These are phyloP conservation scores for Pseudogymnoascus sp. DNA, from an alignment of 2,329 filamentous ascomycete species.

Conservation along the genomic window DNA sequence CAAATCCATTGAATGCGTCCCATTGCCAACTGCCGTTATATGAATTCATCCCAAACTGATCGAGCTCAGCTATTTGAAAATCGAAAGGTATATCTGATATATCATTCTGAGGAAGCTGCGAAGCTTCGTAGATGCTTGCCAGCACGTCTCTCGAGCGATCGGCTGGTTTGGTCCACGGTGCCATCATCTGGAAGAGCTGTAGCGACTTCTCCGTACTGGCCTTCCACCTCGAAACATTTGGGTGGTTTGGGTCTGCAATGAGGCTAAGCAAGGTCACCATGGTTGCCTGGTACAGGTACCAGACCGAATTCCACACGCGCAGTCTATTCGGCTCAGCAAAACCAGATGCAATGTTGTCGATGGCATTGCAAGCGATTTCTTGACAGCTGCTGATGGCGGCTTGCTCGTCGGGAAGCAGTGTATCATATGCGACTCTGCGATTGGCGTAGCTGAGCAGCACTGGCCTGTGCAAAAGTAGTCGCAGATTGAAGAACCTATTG, in stretches of 20 bases:
- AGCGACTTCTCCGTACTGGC: neutral
- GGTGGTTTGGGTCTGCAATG: slow-evolving; percentile 3
- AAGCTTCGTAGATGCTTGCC: neutral
- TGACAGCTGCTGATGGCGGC: slow-evolving; percentile 2
- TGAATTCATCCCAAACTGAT: neutral
- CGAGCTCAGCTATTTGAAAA: slow-evolving; percentile 5
- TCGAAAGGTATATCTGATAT: neutral
- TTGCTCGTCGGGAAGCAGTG: neutral
- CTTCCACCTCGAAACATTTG: neutral
- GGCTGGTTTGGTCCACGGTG: neutral
- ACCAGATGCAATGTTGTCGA: neutral
- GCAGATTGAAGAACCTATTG: slow-evolving; percentile 5
- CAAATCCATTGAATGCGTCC: slow-evolving; percentile 2
- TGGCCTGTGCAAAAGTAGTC: neutral
- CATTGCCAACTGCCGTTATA: neutral
- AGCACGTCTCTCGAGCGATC: neutral
- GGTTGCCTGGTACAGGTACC: neutral
- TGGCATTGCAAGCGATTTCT: slow-evolving; percentile 5
- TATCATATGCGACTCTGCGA: neutral
- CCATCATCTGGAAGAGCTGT: neutral
- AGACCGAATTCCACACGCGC: neutral
- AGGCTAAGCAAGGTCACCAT: slow-evolving; percentile 3
- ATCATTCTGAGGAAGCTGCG: neutral
- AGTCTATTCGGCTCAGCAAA: neutral
- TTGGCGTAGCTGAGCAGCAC: slow-evolving; percentile 4